Percentiles rank a stretch among this genome's conserved stretches.
These are phyloP conservation scores for Albizia julibrissin DNA, from an alignment of 306 rosid genomes.

Conservation along the genomic window DNA sequence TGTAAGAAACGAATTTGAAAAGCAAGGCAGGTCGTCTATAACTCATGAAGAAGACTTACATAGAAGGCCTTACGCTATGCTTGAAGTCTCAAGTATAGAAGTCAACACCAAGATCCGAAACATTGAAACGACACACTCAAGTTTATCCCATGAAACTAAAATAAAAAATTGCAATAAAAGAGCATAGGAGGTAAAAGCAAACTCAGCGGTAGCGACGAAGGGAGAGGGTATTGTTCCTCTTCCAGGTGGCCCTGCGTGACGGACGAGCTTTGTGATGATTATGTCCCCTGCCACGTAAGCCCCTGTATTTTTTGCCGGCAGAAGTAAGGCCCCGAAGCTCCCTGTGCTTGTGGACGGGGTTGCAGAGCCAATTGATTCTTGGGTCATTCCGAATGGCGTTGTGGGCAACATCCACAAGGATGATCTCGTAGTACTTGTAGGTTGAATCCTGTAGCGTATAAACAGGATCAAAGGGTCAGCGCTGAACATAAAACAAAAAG, in stretches of 20 bases:
- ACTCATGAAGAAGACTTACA: not conserved
- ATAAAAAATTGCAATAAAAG: constrained; percentile 23
- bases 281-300: constrained; percentile 68
- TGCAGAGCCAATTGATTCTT: constrained; percentile 63
- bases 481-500: not conserved
- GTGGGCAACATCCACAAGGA: constrained; percentile 60
- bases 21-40: not conserved
- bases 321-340: constrained; percentile 42
- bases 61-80: not conserved
- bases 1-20: not conserved
- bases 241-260: constrained; percentile 70
- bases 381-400: constrained; percentile 59
- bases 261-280: constrained; percentile 55
- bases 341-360: constrained; percentile 68
- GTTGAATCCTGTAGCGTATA: constrained; percentile 50
- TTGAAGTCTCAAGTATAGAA: not conserved
- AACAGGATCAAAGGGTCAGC: not conserved
- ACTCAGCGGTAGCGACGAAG: constrained; percentile 61
- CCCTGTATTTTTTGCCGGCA: constrained; percentile 69
- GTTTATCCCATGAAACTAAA: not conserved
- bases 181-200: not conserved
- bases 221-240: constrained; percentile 69
- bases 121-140: not conserved
- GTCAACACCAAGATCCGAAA: not conserved
- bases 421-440: constrained; percentile 65